A percentile compares a stretch with the other conserved stretches of the same genome.
phyloP scores from a whole-genome alignment of 2,329 filamentous ascomycete species.

The Scytalidium lignicola region DNA sequence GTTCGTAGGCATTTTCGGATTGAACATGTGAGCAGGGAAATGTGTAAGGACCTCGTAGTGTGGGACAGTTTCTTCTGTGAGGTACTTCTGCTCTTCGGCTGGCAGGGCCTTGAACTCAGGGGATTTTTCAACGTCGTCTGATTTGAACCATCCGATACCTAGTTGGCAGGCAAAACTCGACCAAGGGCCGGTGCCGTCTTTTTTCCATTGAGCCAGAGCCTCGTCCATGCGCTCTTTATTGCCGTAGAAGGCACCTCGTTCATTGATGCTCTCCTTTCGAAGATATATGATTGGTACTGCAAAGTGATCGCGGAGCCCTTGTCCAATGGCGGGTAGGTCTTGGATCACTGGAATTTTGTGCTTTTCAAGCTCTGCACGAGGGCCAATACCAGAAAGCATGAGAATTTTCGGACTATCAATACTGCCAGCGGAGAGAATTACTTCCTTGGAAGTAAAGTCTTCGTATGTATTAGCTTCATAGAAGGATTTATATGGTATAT shows the following conservation, averaged over 20 bases:
- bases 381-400: conserved; percentile 41
- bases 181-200: conserved; percentile 35
- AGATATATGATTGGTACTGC: conserved; percentile 31
- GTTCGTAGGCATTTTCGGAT: conserved; percentile 18
- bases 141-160: conserved; percentile 41
- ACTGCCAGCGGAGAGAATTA: conserved; percentile 38
- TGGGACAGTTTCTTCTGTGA: conserved; percentile 47
- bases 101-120: conserved; percentile 48
- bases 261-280: conserved; percentile 35
- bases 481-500: too few relatives aligned
- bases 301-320: conserved; percentile 38
- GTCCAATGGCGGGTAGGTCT: conserved; percentile 33
- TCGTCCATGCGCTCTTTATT: conserved; percentile 35
- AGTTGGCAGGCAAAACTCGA: conserved; percentile 34
- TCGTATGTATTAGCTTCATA: conserved; percentile 6
- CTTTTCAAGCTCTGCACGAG: conserved; percentile 27
- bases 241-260: conserved; percentile 41
- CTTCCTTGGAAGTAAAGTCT: conserved; percentile 34
- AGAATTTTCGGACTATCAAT: conserved; percentile 38
- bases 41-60: conserved; percentile 47
- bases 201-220: conserved; percentile 42
- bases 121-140: conserved; percentile 32
- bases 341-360: conserved; percentile 31
- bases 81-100: conserved; percentile 33
- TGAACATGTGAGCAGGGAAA: too few relatives aligned